A percentile compares a stretch with the other conserved stretches of the same genome.
phyloP scores from a whole-genome alignment of 2,329 filamentous ascomycete genomes.

The Pseudogymnoascus sp. region DNA sequence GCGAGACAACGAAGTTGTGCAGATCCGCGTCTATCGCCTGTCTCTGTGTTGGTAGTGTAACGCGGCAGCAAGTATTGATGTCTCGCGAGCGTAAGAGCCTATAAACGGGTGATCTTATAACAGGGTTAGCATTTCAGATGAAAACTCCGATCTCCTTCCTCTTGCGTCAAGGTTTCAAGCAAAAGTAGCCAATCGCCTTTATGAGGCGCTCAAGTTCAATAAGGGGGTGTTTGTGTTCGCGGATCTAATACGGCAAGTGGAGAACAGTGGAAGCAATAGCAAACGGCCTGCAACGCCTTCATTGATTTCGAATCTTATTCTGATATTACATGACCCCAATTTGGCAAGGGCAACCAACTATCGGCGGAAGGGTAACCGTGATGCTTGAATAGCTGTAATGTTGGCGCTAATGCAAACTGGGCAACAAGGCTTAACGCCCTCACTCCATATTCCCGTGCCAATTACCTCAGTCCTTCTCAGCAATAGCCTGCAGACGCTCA shows the following conservation, averaged over 20 bases:
- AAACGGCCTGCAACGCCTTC: slow-evolving; percentile 7
- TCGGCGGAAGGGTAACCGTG: neutral
- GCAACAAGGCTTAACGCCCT: slow-evolving; percentile 2
- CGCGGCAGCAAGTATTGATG: slow-evolving; percentile 1
- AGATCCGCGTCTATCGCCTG: slow-evolving; percentile 9
- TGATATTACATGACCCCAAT: slow-evolving; percentile 2
- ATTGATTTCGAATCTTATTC: slow-evolving; percentile 8
- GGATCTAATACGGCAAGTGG: neutral
- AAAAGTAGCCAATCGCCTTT: neutral
- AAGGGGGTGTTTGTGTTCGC: neutral
- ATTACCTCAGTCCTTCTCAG: slow-evolving; percentile 80
- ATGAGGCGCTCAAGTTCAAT: neutral
- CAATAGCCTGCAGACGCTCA: slow-evolving; percentile 93
- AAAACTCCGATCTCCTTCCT: neutral
- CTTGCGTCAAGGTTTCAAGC: neutral
- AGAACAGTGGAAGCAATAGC: neutral
- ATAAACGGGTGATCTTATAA: neutral
- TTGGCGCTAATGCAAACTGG: slow-evolving; percentile 4
- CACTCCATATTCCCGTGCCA: neutral
- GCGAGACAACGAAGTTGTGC: neutral
- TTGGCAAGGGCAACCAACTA: neutral
- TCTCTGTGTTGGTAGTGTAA: neutral
- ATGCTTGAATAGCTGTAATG: slow-evolving; percentile 4
- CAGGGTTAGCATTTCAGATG: slow-evolving; percentile 1
- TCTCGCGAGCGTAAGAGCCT: neutral